Base-by-base conservation (phyloP, 129 eudicot species). In the Lonicera japonica region DNA sequence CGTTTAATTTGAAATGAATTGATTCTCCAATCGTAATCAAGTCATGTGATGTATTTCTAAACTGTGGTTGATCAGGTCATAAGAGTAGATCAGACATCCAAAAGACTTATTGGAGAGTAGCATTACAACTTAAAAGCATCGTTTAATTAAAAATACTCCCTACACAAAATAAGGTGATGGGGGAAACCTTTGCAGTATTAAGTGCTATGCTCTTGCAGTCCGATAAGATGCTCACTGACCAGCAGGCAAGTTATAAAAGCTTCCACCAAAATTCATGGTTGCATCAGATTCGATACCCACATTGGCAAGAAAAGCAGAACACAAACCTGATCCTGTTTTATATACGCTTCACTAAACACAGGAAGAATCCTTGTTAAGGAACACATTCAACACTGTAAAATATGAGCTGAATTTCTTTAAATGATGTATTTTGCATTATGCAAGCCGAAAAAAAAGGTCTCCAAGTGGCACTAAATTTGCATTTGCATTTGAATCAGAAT, bases 151-250 rank as follows among this genome's bases (percentile, higher is more conserved):
- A 2, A n/a, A n/a, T 29, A 29, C 36, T 29, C 36, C 36, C 2
- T 29, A 29, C 36, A 29, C 2, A 29, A 29, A 1, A 29, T 29
- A 29, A 29, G 36, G 36, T 29, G 36, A 29, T 29, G 36, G 36
- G n/a, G 19, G 80, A 2, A 72, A 94, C 99, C 96, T 88, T 85
- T 41, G 96, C 99, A 51, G 99, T 78, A 39, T 94, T 88, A 56
- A 88, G 78, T 19, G 55, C 96, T 12, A 94, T 96, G 73, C 79
- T 94, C 66, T 94, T 94, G 89, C 99, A 94, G 82, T 94, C 99
- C 45, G 96, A 89, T 80, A 94, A 83, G 87, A 94, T 88, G 94
- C 96, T 94, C 66, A 94, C 99, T 48, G 99, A 94, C 99, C 96
- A 94, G 95, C 96, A 15, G 99, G 99, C 72, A 94, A 57, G 50